Conservation (phyloP, 2,329 filamentous ascomycete genomes). For the Pseudogymnoascus pannorum region DNA sequence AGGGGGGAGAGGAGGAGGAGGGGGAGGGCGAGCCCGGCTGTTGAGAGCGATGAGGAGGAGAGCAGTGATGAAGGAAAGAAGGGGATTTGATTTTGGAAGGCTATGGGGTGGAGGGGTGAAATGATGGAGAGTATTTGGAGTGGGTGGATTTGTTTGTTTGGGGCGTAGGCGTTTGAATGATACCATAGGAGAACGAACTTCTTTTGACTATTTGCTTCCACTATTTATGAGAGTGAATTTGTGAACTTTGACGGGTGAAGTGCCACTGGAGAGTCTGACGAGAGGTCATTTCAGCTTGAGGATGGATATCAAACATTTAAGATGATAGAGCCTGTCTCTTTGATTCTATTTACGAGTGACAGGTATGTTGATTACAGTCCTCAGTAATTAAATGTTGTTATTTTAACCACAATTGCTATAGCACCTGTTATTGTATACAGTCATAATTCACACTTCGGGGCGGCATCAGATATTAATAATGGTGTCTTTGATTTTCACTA, state of each 20-base stretch:
- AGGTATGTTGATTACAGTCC: neutral
- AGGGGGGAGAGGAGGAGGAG: slow-evolving; percentile 52
- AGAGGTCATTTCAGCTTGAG: no score
- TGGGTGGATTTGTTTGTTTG: neutral
- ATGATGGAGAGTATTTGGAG: neutral
- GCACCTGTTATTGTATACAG: neutral
- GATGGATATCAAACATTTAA: neutral
- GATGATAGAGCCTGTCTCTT: neutral
- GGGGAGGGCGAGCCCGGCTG: slow-evolving; percentile 29
- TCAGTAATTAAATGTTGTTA: neutral
- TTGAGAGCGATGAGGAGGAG: slow-evolving; percentile 37
- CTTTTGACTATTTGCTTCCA: neutral
- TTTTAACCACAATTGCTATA: neutral
- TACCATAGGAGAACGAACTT: neutral
- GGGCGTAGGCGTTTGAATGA: neutral
- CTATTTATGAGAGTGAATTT: neutral
- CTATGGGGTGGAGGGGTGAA: neutral
- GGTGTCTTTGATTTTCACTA: neutral
- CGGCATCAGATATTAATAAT: neutral
- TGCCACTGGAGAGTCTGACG: no score
- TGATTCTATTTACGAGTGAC: neutral
- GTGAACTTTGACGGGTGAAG: neutral
- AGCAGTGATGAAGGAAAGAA: slow-evolving; percentile 27
- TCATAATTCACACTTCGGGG: neutral
- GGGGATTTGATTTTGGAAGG: neutral